phyloP scores from a whole-genome alignment of 2,329 filamentous ascomycete genomes.

The Mycocentrospora acerina region DNA sequence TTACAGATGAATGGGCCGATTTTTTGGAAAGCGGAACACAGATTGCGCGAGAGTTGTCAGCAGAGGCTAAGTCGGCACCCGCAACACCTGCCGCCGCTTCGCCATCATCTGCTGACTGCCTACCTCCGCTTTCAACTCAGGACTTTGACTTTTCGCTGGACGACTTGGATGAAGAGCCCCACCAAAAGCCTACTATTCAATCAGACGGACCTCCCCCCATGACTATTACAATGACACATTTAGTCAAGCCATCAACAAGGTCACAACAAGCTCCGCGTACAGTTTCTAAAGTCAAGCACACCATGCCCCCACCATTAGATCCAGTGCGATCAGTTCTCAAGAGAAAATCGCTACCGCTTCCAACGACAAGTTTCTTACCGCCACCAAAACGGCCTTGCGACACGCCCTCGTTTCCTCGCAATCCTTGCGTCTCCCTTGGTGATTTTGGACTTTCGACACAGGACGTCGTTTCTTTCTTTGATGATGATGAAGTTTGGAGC shows the following conservation, averaged over 20 bases:
- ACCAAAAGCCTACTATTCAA: neutral
- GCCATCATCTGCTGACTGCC: slow-evolving; percentile 1
- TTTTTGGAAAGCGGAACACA: slow-evolving; percentile 51
- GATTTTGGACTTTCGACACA: slow-evolving; percentile 31
- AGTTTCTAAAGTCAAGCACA: slow-evolving; percentile 1
- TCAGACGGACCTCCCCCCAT: too few relatives aligned
- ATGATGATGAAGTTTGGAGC: slow-evolving; percentile 30
- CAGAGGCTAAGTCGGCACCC: slow-evolving; percentile 6
- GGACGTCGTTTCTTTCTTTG: slow-evolving; percentile 28
- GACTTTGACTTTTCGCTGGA: slow-evolving; percentile 45
- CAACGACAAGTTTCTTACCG: neutral
- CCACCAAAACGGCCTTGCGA: slow-evolving; percentile 2
- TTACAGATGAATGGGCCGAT: slow-evolving; percentile 37
- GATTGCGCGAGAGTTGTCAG: slow-evolving; percentile 46
- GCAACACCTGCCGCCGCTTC: neutral
- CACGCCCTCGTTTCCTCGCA: neutral
- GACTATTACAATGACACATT: too few relatives aligned
- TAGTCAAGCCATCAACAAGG: neutral
- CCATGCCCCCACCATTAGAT: neutral
- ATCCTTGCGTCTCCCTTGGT: slow-evolving; percentile 4
- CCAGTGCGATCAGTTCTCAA: slow-evolving; percentile 10
- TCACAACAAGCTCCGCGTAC: neutral
- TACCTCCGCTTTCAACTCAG: slow-evolving; percentile 40
- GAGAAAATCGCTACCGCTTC: neutral
- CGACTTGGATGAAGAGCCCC: slow-evolving; percentile 39